These are phyloP conservation scores for Panicum miliaceum DNA, from an alignment of 176 grass and related monocot genomes.

Conservation along the genomic window DNA sequence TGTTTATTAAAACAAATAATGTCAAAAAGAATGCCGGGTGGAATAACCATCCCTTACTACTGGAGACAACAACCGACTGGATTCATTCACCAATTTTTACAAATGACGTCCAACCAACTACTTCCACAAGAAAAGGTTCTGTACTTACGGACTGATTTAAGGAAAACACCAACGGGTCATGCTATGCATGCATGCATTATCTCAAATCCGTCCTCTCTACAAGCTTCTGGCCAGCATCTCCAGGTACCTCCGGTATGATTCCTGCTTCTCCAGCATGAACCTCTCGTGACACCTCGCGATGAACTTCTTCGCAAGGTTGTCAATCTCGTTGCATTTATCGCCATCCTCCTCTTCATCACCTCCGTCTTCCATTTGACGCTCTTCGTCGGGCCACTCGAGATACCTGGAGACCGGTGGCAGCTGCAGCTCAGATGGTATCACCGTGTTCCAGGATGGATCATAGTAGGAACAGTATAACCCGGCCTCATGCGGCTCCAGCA, in stretches of 20 bases:
- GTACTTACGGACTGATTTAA: neutral
- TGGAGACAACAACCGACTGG: no score
- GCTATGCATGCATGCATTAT: neutral
- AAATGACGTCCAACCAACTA: no score
- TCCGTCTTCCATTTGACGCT: neutral
- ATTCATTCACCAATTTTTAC: no score
- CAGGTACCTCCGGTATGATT: conserved; percentile 49
- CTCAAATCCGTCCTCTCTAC: conserved; percentile 6
- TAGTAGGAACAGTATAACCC: conserved; percentile 12
- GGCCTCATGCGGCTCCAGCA: neutral
- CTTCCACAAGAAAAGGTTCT: neutral
- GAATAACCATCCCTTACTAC: no score
- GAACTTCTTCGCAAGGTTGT: conserved; percentile 46
- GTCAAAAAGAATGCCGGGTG: no score
- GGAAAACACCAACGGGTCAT: neutral
- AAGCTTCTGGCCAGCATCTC: conserved; percentile 52
- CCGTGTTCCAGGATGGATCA: conserved; percentile 43
- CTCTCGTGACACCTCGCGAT: conserved; percentile 42
- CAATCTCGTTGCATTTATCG: conserved; percentile 23
- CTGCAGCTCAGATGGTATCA: conserved; percentile 40
- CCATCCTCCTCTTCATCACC: neutral
- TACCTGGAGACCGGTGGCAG: conserved; percentile 5
- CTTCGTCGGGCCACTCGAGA: conserved; percentile 13
- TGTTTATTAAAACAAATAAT: no score
- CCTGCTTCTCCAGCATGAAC: conserved; percentile 52